A percentile compares a stretch with the other conserved stretches of the same genome.
Evolutionary conservation across 192 early-diverging fungal genomes (phyloP).

Genomic region (Spizellomyces punctatus): DNA sequence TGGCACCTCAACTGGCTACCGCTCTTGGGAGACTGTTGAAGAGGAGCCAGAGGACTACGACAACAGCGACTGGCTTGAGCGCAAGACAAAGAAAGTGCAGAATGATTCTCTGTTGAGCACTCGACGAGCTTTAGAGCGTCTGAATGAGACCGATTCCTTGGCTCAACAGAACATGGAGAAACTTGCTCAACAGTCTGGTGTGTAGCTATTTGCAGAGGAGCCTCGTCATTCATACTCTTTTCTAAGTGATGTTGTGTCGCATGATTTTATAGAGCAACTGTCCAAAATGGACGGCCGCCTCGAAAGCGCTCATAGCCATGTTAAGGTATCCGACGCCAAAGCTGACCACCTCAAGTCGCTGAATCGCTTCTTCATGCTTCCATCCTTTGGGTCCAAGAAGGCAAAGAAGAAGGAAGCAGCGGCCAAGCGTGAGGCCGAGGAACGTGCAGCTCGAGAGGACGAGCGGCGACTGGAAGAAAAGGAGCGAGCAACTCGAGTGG

Average conservation of each 20-base stretch:
- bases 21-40: slow-evolving; percentile 34
- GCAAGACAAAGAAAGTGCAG: slow-evolving; percentile 49
- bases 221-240: neutral
- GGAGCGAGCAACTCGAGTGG: slow-evolving; percentile 16
- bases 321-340: slow-evolving; percentile 49
- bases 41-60: slow-evolving; percentile 39
- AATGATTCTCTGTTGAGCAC: slow-evolving; percentile 48
- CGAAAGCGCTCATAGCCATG: slow-evolving; percentile 42
- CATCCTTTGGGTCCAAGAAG: slow-evolving; percentile 53
- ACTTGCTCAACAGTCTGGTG: slow-evolving; percentile 49
- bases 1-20: neutral
- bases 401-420: slow-evolving; percentile 44
- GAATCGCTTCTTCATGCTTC: slow-evolving; percentile 55
- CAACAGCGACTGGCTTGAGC: slow-evolving; percentile 43
- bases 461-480: slow-evolving; percentile 10
- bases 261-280: slow-evolving; percentile 46
- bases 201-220: neutral
- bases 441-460: slow-evolving; percentile 11
- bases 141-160: slow-evolving; percentile 44
- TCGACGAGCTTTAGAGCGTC: slow-evolving; percentile 45
- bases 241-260: neutral
- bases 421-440: slow-evolving; percentile 18
- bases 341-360: slow-evolving; percentile 52
- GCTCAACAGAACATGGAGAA: slow-evolving; percentile 34
- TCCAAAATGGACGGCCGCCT: slow-evolving; percentile 41